A percentile compares a stretch with the other conserved stretches of the same genome.
Evolutionary conservation across 2,329 filamentous ascomycete genomes (phyloP).

Genomic region (Leptographium radiaticola): DNA sequence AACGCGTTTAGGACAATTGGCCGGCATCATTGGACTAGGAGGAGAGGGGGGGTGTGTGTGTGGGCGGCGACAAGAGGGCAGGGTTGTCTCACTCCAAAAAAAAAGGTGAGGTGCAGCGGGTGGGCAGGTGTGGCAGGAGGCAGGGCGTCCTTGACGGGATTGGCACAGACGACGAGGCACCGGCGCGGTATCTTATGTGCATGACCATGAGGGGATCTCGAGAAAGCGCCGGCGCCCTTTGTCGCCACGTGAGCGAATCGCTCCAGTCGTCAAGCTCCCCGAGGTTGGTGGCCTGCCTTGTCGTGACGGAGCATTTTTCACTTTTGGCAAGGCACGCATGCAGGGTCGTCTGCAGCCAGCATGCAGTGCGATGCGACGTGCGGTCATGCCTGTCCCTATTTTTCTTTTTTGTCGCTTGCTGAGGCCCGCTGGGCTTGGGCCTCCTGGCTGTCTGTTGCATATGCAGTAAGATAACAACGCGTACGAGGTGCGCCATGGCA

Average conservation of each 20-base stretch:
- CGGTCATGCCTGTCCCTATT: neutral
- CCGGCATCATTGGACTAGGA: constrained; percentile 3
- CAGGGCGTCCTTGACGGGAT: neutral
- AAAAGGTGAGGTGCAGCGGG: neutral
- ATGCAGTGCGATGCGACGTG: constrained; percentile 1
- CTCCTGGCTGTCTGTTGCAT: neutral
- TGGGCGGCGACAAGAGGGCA: neutral
- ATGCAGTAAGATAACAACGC: no score
- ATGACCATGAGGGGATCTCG: neutral
- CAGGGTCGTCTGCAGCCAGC: neutral
- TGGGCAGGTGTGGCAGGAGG: neutral
- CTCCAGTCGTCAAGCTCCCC: neutral
- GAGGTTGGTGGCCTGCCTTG: neutral
- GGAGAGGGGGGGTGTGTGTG: neutral
- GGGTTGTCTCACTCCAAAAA: neutral
- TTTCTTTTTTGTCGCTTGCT: neutral
- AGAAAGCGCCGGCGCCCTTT: neutral
- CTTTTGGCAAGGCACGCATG: neutral
- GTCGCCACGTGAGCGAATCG: neutral
- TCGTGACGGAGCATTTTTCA: neutral
- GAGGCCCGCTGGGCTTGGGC: neutral
- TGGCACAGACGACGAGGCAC: neutral
- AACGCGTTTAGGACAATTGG: neutral
- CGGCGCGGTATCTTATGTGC: neutral
- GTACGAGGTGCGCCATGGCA: no score